These are phyloP conservation scores for Lodderomyces pseudojiufengensis DNA, from an alignment of 1,139 yeast genomes.

Conservation along the genomic window DNA sequence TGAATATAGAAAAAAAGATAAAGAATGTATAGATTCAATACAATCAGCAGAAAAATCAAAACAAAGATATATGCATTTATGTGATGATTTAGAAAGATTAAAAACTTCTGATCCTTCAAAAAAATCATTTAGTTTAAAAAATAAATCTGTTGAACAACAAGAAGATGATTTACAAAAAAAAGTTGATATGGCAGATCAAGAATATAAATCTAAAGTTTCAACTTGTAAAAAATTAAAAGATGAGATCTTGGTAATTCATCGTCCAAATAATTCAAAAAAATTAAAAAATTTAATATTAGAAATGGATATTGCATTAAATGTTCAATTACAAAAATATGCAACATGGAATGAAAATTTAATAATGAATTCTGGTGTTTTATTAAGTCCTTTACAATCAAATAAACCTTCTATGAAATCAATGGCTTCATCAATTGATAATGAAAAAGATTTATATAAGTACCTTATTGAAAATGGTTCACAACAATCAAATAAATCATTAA, in stretches of 20 bases:
- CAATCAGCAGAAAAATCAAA: slow-evolving; percentile 85
- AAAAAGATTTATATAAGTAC: slow-evolving; percentile 72
- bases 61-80: slow-evolving; percentile 70
- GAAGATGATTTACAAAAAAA: slow-evolving; percentile 85
- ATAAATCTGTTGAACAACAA: slow-evolving; percentile 80
- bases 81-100: slow-evolving; percentile 83
- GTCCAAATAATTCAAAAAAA: slow-evolving; percentile 75
- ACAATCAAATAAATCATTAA: slow-evolving; percentile 30
- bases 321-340: slow-evolving; percentile 85
- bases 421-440: slow-evolving; percentile 78
- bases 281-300: slow-evolving; percentile 78
- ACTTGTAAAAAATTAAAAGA: slow-evolving; percentile 70
- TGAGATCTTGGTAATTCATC: slow-evolving; percentile 64
- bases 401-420: slow-evolving; percentile 68
- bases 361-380: slow-evolving; percentile 79
- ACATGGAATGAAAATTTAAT: slow-evolving; percentile 81
- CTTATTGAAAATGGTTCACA: slow-evolving; percentile 48
- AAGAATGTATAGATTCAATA: slow-evolving; percentile 79
- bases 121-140: slow-evolving; percentile 73
- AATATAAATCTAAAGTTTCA: slow-evolving; percentile 74
- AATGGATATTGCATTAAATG: slow-evolving; percentile 81
- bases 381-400: slow-evolving; percentile 61
- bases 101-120: slow-evolving; percentile 80
- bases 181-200: slow-evolving; percentile 80
- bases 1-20: slow-evolving; percentile 75